These are phyloP conservation scores for Amniculicola lignicola DNA, from an alignment of 495 filamentous ascomycete genomes.

Conservation along the genomic window DNA sequence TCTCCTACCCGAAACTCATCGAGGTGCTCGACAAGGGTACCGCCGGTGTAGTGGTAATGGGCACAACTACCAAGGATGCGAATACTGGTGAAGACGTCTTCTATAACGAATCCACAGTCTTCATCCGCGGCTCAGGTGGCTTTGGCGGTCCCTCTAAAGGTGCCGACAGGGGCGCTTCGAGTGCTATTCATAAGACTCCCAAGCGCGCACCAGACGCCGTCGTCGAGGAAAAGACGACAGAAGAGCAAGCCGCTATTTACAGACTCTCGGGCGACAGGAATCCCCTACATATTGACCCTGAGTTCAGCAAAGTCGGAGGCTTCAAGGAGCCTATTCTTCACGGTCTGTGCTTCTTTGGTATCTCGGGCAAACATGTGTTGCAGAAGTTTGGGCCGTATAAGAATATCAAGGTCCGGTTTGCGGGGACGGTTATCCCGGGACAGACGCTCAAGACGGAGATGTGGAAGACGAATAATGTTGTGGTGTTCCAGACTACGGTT, in stretches of 20 bases:
- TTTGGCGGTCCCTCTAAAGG: slow-evolving; percentile 86
- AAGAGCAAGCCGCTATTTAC: slow-evolving; percentile 95
- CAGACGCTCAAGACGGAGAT: slow-evolving; percentile 95
- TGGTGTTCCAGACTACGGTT: slow-evolving; percentile 90
- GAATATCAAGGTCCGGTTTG: slow-evolving; percentile 96
- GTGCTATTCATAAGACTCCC: slow-evolving; percentile 73
- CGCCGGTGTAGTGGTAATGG: slow-evolving; percentile 78
- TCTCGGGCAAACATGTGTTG: slow-evolving; percentile 86
- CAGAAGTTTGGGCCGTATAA: slow-evolving; percentile 77
- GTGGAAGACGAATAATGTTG: slow-evolving; percentile 90
- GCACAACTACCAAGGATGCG: slow-evolving; percentile 75
- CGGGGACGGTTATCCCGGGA: slow-evolving; percentile 85
- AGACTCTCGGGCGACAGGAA: slow-evolving; percentile 89
- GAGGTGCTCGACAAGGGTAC: slow-evolving; percentile 95
- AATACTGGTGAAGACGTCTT: slow-evolving; percentile 82
- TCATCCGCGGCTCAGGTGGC: slow-evolving; percentile 88
- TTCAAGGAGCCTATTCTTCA: slow-evolving; percentile 95
- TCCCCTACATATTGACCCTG: slow-evolving; percentile 92
- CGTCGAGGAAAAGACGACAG: slow-evolving; percentile 83
- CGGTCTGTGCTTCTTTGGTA: slow-evolving; percentile 92
- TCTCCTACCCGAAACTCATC: slow-evolving; percentile 81
- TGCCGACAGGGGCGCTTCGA: slow-evolving; percentile 71
- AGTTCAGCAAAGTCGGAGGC: slow-evolving; percentile 89
- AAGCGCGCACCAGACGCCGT: slow-evolving; percentile 73
- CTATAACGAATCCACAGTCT: slow-evolving; percentile 91